Conservation (phyloP, 2,329 filamentous ascomycete species). For the Aspergillus texensis region DNA sequence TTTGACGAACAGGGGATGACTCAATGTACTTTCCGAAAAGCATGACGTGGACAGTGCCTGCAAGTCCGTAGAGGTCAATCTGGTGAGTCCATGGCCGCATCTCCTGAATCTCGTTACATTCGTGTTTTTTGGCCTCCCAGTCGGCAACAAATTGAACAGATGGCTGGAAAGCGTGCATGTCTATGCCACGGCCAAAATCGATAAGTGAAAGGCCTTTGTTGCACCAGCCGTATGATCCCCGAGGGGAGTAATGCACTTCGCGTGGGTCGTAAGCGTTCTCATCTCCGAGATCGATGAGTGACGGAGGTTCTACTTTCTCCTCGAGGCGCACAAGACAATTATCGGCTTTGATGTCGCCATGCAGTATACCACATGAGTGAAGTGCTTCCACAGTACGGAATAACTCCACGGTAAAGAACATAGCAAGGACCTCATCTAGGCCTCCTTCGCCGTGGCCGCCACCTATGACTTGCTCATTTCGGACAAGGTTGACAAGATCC, state of each 20-base stretch:
- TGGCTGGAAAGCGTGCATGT: conserved; percentile 80
- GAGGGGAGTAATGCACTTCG: conserved; percentile 65
- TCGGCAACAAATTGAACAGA: conserved; percentile 89
- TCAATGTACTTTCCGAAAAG: conserved; percentile 96
- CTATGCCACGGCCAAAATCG: conserved; percentile 92
- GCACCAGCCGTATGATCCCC: conserved; percentile 77
- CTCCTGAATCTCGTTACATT: conserved; percentile 96
- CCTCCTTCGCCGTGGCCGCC: conserved; percentile 57
- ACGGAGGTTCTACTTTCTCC: conserved; percentile 37
- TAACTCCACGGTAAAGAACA: conserved; percentile 94
- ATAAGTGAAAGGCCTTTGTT: conserved; percentile 82
- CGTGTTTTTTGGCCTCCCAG: conserved; percentile 84
- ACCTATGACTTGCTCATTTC: conserved; percentile 62
- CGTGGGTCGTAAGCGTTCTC: conserved; percentile 26
- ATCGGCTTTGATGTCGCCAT: conserved; percentile 93
- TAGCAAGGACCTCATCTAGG: conserved; percentile 87
- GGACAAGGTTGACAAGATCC: conserved; percentile 89
- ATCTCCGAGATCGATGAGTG: conserved; percentile 33
- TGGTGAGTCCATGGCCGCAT: conserved; percentile 95
- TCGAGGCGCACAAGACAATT: conserved; percentile 91
- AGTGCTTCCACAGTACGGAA: conserved; percentile 87
- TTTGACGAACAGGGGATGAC: conserved; percentile 53
- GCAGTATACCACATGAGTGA: conserved; percentile 76
- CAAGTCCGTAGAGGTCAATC: conserved; percentile 92
- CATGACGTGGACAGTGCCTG: conserved; percentile 82